Conservation (phyloP, 768 basidiomycete genomes). For the Hemileccinum impolitum region DNA sequence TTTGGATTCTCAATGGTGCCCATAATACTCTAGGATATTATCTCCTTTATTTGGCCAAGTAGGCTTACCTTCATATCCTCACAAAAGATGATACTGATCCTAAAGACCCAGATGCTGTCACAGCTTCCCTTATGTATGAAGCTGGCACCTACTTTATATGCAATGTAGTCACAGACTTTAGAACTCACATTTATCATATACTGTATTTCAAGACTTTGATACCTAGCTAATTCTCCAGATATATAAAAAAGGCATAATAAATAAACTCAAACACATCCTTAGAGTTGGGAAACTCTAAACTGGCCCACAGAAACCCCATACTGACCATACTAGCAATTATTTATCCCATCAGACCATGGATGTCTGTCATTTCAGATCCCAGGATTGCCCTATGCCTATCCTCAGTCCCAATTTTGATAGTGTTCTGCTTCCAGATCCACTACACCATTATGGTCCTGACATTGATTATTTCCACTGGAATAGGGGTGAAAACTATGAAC, state of each 20-base stretch:
- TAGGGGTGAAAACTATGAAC: neutral
- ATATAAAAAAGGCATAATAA: too few relatives aligned
- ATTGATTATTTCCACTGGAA: neutral
- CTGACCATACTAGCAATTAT: neutral
- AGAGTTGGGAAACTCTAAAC: too few relatives aligned
- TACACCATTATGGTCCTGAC: neutral
- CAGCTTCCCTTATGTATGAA: neutral
- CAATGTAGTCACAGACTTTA: neutral
- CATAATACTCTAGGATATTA: neutral
- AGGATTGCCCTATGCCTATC: neutral
- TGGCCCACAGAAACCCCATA: too few relatives aligned
- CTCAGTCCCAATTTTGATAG: neutral
- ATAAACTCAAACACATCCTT: too few relatives aligned
- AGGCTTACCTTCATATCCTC: neutral
- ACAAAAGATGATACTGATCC: neutral
- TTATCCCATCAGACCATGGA: neutral
- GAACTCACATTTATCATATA: neutral
- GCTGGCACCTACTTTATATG: neutral
- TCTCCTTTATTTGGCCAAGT: neutral
- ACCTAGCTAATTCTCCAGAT: too few relatives aligned
- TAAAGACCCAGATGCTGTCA: neutral
- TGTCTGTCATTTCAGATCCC: neutral
- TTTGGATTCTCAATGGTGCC: neutral
- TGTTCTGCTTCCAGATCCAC: neutral
- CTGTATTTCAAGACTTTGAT: neutral